These are phyloP conservation scores for Asparagopsis taxiformis DNA, from an alignment of 31 red algal species.

Conservation along the genomic window DNA sequence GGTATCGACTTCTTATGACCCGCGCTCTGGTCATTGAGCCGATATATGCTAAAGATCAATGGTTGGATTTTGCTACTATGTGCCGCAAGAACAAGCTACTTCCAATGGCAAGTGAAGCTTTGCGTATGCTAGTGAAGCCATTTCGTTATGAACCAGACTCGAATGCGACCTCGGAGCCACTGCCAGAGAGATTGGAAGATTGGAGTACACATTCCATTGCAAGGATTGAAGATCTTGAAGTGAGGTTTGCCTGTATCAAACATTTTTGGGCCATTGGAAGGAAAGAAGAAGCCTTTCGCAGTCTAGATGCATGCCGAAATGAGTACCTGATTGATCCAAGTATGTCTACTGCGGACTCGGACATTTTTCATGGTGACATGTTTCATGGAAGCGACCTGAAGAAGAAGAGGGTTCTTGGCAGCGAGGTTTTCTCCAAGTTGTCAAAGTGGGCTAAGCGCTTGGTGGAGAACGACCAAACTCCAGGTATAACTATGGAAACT, in stretches of 20 bases:
- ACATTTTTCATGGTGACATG: slow-evolving; percentile 5
- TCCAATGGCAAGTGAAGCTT: slow-evolving; percentile 82
- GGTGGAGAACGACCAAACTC: slow-evolving; percentile 23
- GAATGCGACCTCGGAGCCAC: neutral
- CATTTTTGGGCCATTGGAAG: slow-evolving; percentile 77
- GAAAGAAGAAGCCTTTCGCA: slow-evolving; percentile 70
- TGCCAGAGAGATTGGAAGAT: neutral
- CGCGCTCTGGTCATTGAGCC: slow-evolving; percentile 80
- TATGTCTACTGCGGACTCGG: slow-evolving; percentile 3
- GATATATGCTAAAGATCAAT: slow-evolving; percentile 69
- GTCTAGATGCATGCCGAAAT: slow-evolving; percentile 41
- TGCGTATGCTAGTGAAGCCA: slow-evolving; percentile 59
- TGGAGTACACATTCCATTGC: slow-evolving; percentile 27
- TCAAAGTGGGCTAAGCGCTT: slow-evolving; percentile 79
- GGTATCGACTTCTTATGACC: slow-evolving; percentile 92
- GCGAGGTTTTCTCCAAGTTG: slow-evolving; percentile 80
- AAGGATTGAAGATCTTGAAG: slow-evolving; percentile 58
- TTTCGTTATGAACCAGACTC: slow-evolving; percentile 9
- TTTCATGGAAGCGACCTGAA: neutral
- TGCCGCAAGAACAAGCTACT: slow-evolving; percentile 76
- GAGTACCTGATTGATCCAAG: slow-evolving; percentile 38
- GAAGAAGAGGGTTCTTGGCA: slow-evolving; percentile 23
- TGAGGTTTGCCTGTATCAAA: slow-evolving; percentile 90
- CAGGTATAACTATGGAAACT: slow-evolving; percentile 20
- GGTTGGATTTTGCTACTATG: slow-evolving; percentile 88